Conservation (phyloP, 164 flowering plant species). For the Vitis cinerea region DNA sequence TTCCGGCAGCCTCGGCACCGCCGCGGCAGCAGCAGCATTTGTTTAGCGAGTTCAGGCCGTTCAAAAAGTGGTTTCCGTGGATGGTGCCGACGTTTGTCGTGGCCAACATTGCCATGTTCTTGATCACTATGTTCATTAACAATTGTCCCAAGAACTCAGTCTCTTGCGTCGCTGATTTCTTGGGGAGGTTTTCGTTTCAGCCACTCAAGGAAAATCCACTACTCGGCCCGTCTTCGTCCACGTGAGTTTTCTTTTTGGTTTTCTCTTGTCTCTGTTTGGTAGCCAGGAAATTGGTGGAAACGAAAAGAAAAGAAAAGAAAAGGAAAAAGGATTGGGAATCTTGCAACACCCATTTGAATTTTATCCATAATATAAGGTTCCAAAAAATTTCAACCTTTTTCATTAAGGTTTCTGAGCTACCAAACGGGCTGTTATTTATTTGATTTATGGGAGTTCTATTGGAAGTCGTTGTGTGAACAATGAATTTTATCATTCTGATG, state of each 20-base stretch:
- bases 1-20: slow-evolving; percentile 5
- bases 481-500: too few relatives aligned
- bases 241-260: slow-evolving; percentile 15
- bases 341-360: too few relatives aligned
- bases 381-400: too few relatives aligned
- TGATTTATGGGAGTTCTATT: too few relatives aligned
- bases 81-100: slow-evolving; percentile 51
- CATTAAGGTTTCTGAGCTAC: too few relatives aligned
- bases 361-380: too few relatives aligned
- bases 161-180: slow-evolving; percentile 14
- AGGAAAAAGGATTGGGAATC: too few relatives aligned
- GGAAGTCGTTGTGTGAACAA: too few relatives aligned
- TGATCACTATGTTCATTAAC: slow-evolving; percentile 52
- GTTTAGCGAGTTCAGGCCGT: slow-evolving; percentile 24
- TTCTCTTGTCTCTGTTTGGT: neutral
- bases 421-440: too few relatives aligned
- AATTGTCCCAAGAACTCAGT: slow-evolving; percentile 55
- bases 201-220: slow-evolving; percentile 24
- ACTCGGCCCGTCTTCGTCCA: slow-evolving; percentile 22
- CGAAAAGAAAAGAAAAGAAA: too few relatives aligned
- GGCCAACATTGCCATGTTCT: slow-evolving; percentile 44
- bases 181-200: slow-evolving; percentile 26
- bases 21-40: neutral
- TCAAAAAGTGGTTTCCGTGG: slow-evolving; percentile 63
- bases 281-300: too few relatives aligned